Percentiles rank a stretch among this genome's conserved stretches.
phyloP scores from a whole-genome alignment of 2,329 filamentous ascomycete species.

The Exophiala calicioides region DNA sequence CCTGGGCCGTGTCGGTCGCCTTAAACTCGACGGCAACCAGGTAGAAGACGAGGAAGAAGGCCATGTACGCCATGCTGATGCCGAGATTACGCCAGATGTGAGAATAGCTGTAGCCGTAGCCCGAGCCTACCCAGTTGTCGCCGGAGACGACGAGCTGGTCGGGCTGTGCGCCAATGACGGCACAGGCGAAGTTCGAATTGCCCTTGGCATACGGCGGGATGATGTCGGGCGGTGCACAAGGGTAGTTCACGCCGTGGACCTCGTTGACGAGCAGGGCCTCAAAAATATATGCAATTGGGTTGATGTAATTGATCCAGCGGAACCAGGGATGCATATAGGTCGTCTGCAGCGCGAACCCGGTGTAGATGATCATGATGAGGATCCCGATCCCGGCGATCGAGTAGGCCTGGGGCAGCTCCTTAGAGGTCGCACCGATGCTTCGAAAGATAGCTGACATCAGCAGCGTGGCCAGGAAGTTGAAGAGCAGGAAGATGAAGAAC shows the following conservation, averaged over 20 bases:
- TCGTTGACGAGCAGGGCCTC: conserved; percentile 43
- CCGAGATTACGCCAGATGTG: conserved; percentile 71
- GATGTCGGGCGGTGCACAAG: conserved; percentile 32
- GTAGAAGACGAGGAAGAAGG: conserved; percentile 66
- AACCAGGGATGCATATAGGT: conserved; percentile 56
- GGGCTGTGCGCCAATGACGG: conserved; percentile 55
- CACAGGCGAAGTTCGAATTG: conserved; percentile 67
- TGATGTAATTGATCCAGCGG: conserved; percentile 43
- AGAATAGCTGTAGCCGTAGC: conserved; percentile 58
- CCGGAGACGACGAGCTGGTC: conserved; percentile 60
- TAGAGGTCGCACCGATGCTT: conserved; percentile 56
- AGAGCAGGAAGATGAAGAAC: conserved; percentile 63
- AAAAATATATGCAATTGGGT: conserved; percentile 44
- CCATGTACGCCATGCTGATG: conserved; percentile 65
- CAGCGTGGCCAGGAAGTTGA: conserved; percentile 56
- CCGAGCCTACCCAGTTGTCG: conserved; percentile 59
- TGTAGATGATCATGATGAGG: conserved; percentile 43
- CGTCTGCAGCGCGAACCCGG: conserved; percentile 49
- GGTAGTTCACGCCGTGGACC: conserved; percentile 35
- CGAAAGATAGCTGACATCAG: conserved; percentile 62
- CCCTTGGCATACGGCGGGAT: conserved; percentile 72
- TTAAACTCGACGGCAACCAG: conserved; percentile 66
- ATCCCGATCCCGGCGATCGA: conserved; percentile 51
- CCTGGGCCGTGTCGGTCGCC: conserved; percentile 62
- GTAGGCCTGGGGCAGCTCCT: conserved; percentile 59